phyloP scores from a whole-genome alignment of 805 yeast species.

The Yarrowia sp. region DNA sequence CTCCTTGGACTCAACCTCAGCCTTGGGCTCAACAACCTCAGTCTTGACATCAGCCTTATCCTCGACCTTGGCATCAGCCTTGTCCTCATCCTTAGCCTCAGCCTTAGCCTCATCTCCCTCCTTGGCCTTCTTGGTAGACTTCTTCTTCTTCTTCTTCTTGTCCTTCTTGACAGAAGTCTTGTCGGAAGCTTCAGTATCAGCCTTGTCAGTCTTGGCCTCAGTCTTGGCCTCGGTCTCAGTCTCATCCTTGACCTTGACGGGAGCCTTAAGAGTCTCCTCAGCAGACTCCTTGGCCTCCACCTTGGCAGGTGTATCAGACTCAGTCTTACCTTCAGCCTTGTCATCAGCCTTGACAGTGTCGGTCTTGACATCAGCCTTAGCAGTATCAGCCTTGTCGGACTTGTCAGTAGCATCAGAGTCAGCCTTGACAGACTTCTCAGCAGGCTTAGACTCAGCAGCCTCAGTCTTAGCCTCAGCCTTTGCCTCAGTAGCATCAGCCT shows the following conservation, averaged over 20 bases:
- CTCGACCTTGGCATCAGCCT: not conserved
- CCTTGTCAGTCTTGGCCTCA: not conserved
- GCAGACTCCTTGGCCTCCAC: constrained; percentile 27
- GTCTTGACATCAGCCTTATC: constrained; percentile 28
- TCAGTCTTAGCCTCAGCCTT: constrained; percentile 29
- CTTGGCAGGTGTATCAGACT: not conserved
- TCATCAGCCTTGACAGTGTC: constrained; percentile 30
- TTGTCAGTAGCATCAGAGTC: constrained; percentile 30
- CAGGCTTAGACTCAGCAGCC: constrained; percentile 21
- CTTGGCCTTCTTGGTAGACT: constrained; percentile 32
- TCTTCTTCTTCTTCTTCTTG: constrained; percentile 45
- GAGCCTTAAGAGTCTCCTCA: constrained; percentile 14
- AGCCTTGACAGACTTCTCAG: constrained; percentile 33
- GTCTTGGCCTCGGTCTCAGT: not conserved
- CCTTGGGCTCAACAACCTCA: not conserved
- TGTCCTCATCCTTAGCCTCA: not conserved
- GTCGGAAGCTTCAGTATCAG: not conserved
- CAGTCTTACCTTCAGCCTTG: constrained; percentile 29
- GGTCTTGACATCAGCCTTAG: constrained; percentile 35
- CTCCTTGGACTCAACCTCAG: not conserved
- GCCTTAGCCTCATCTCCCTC: constrained; percentile 31
- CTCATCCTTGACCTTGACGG: constrained; percentile 9
- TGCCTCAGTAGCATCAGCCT: constrained; percentile 28
- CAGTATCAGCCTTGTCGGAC: constrained; percentile 32
- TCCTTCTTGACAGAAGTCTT: constrained; percentile 39